A percentile compares a stretch with the other conserved stretches of the same genome.
phyloP scores from a whole-genome alignment of 192 early-diverging fungal genomes.

The Coemansia asiatica region DNA sequence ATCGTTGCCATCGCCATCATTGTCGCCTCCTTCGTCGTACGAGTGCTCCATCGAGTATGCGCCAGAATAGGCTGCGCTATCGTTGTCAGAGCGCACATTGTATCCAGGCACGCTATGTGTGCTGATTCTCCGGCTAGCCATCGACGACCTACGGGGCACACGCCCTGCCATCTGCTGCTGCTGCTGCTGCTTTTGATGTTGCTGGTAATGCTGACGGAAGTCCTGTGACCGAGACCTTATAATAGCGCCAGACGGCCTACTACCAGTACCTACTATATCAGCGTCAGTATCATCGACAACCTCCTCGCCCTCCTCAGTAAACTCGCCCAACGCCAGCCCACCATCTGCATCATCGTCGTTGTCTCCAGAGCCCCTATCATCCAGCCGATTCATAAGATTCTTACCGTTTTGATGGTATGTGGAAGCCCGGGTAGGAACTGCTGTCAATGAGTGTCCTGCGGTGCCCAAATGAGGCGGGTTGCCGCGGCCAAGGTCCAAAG shows the following conservation, averaged over 20 bases:
- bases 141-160: slow-evolving; percentile 8
- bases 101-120: slow-evolving; percentile 46
- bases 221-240: slow-evolving; percentile 30
- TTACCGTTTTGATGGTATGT: not conserved
- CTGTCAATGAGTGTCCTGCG: slow-evolving; percentile 33
- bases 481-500: slow-evolving; percentile 38
- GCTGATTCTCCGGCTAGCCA: slow-evolving; percentile 27
- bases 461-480: slow-evolving; percentile 19
- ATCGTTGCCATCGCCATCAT: slow-evolving; percentile 3
- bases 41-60: not conserved
- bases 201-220: slow-evolving; percentile 4
- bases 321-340: slow-evolving; percentile 50
- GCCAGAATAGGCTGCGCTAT: not conserved
- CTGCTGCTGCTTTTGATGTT: slow-evolving; percentile 5
- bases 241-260: slow-evolving; percentile 30
- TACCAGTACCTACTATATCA: not conserved
- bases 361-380: not conserved
- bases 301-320: slow-evolving; percentile 37
- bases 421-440: slow-evolving; percentile 27
- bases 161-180: not conserved
- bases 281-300: slow-evolving; percentile 10
- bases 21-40: slow-evolving; percentile 6
- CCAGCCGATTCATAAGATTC: not conserved
- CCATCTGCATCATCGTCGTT: slow-evolving; percentile 14
- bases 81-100: slow-evolving; percentile 2